Base-by-base conservation (phyloP, 768 basidiomycete species). In the Agrocybe praecox region DNA sequence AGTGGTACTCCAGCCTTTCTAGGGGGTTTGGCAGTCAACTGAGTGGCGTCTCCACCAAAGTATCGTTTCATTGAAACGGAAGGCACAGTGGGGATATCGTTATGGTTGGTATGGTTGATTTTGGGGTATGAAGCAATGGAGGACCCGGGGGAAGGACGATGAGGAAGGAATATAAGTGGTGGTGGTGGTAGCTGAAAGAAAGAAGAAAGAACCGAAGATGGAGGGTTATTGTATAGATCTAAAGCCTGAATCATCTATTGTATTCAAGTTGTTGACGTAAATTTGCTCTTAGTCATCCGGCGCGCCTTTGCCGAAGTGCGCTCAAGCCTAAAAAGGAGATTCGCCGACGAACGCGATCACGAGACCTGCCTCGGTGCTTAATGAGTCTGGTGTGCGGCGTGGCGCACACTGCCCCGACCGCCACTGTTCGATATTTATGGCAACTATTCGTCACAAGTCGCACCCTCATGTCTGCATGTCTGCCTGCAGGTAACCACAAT, bases 311-410 rank as follows among this genome's bases (percentile, higher is more conserved):
- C 53, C 54, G 53, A 48, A 24, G n/a, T 19, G 21, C 46, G 34
- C 15, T 11, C 24, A 23, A 46, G 21, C 46, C 23, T 26, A 22
- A 52, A 32, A 26, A 19, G 44, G 19, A 22, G 46, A 50, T 18
- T 50, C 21, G 29, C 57, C 49, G 54, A 42, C 46, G 21, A 49
- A 60, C 59, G 59, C 59, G 59, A 50, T 60, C 59, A 60, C 59
- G 55, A 42, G 59, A 47, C 33, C 23, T 17, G 34, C 15, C 6
- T 45, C 17, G 18, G n/a, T 12, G 50, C 19, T 42, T 52, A 52
- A 52, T 52, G 40, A 52, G 51, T 52, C 14, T 46, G 56, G 43
- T 55, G 48, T 45, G 45, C 19, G 11, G 21, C 26, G 26, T 29
- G 26, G 26, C 5, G 26, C 26, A 29, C 51, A 52, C 56, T 10